A percentile compares a stretch with the other conserved stretches of the same genome.
phyloP scores from a whole-genome alignment of 202 grass and related monocot genomes.

The Carex sylvatica region DNA sequence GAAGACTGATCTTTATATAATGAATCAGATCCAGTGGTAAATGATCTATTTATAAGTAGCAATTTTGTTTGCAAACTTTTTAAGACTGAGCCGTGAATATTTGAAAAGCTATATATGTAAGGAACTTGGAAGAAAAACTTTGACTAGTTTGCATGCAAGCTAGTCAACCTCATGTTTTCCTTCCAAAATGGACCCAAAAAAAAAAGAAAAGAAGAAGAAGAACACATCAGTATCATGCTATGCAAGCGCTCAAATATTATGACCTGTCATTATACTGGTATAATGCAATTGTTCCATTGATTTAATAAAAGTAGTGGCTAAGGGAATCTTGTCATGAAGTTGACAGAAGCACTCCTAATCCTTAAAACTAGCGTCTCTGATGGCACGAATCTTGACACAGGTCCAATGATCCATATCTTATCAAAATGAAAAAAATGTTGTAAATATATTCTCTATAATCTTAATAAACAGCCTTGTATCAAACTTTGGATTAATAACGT shows the following conservation, averaged over 20 bases:
- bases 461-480: no score
- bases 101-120: not conserved
- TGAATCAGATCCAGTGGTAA: not conserved
- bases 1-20: not conserved
- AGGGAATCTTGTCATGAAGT: conserved; percentile 20
- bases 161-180: not conserved
- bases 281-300: not conserved
- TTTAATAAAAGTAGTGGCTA: not conserved
- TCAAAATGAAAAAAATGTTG: not conserved
- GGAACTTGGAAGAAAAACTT: not conserved
- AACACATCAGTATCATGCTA: not conserved
- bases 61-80: no score
- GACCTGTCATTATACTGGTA: no score
- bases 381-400: not conserved
- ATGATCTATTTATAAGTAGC: not conserved
- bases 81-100: not conserved
- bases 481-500: no score
- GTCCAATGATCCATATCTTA: not conserved
- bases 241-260: not conserved
- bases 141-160: not conserved
- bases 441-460: no score
- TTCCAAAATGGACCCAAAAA: not conserved
- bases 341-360: not conserved
- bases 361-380: not conserved
- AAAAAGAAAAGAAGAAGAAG: not conserved